A percentile compares a stretch with the other conserved stretches of the same genome.
Evolutionary conservation across 192 early-diverging fungal species (phyloP).

Genomic region (Backusella macrospora): DNA sequence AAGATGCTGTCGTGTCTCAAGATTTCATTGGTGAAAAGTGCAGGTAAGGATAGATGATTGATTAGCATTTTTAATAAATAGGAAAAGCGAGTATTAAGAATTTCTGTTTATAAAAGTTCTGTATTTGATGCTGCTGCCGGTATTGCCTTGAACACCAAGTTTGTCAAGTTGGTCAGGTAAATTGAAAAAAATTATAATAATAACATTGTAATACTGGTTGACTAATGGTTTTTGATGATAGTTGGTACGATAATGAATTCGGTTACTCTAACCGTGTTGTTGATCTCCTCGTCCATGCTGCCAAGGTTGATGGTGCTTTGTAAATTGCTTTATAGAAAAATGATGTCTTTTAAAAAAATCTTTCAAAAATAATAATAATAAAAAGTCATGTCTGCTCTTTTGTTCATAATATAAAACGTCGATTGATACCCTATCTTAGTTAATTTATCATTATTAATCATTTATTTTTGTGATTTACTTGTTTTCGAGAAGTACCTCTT

Average conservation of each 20-base stretch:
- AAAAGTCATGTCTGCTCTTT: constrained; percentile 9
- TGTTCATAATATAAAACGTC: not conserved
- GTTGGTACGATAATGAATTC: constrained; percentile 91
- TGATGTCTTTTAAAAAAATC: not conserved
- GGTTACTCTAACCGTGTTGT: constrained; percentile 91
- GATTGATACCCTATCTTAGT: too few relatives aligned
- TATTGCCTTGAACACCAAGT: too few relatives aligned
- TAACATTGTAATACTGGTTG: constrained; percentile 92
- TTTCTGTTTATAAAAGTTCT: too few relatives aligned
- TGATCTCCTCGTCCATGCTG: constrained; percentile 81
- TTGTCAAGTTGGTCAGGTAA: too few relatives aligned
- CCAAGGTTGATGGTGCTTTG: constrained; percentile 41
- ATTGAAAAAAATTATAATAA: not conserved
- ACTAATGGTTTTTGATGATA: constrained; percentile 92
- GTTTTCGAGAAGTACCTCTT: not conserved
- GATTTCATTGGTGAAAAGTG: constrained; percentile 93
- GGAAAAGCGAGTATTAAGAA: too few relatives aligned
- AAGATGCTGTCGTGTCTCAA: constrained; percentile 94
- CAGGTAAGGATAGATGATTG: constrained; percentile 64
- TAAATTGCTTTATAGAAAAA: constrained; percentile 16
- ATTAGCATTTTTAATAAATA: constrained; percentile 87
- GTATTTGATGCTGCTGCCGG: too few relatives aligned
- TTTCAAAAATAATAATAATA: too few relatives aligned
- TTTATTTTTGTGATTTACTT: not conserved
- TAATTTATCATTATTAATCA: too few relatives aligned